phyloP scores from a whole-genome alignment of 148 eudicot species.

The Camellia lanceoleosa region DNA sequence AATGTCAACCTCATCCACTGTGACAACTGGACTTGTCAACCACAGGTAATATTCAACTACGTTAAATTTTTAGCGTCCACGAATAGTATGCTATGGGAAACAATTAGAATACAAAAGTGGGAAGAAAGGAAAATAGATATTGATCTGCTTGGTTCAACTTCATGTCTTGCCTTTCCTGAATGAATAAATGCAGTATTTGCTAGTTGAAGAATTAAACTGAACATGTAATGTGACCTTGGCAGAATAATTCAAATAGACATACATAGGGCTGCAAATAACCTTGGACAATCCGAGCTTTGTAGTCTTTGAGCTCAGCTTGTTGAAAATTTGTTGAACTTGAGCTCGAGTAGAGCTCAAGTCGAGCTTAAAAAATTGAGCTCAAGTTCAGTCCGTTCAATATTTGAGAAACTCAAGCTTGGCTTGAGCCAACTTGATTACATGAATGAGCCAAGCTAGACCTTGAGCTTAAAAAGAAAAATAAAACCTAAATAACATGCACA shows the following conservation, averaged over 20 bases:
- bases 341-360: too few species aligned
- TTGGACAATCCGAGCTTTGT: neutral
- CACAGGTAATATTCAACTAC: conserved; percentile 57
- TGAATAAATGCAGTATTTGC: neutral
- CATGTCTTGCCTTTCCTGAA: too few species aligned
- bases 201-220: neutral
- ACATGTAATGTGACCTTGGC: neutral
- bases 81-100: neutral
- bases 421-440: too few species aligned
- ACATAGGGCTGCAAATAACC: too few species aligned
- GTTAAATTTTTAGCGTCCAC: neutral
- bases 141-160: conserved; percentile 3
- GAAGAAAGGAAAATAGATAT: neutral
- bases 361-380: too few species aligned
- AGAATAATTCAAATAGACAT: neutral
- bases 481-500: too few species aligned
- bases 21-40: conserved; percentile 78
- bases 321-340: too few species aligned
- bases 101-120: neutral
- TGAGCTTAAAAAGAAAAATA: too few species aligned
- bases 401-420: too few species aligned
- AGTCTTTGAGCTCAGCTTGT: neutral
- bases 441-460: too few species aligned
- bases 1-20: conserved; percentile 85
- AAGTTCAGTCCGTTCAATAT: too few species aligned